Evolutionary conservation across 768 basidiomycete species (phyloP), one percentile per base, ranked within the genome.

Genomic region (Lentinula raphanica): DNA sequence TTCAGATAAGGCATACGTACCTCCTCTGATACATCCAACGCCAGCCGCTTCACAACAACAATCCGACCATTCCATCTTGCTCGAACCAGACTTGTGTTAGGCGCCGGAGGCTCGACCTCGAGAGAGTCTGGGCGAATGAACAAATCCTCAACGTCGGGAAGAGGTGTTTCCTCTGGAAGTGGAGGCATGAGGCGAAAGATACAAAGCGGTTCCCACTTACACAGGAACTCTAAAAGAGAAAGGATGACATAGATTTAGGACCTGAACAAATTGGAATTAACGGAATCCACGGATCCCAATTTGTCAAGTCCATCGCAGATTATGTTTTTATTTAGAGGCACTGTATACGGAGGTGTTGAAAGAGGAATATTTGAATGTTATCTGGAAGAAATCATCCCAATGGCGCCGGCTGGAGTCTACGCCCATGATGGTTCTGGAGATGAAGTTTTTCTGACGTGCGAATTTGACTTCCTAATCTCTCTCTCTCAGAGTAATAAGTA

Each of bases 41-140:
- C 19, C 12, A 56, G 21, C 23, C 39, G 28, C 31, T 59, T 59
- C 13, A 57, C 59, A 3, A 48, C 55, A 4, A 60, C 59, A 19
- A 56, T 13, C 9, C 19, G 29, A 12, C 45, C 49, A 56, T 60
- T 49, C 55, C 54, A 60, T 3, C 21, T 40, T 6, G 42, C 54
- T 51, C 35, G 35, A 23, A 60, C 40, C 28, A 49, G 15, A 50
- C 25, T 56, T 15, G 28, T 19, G 32, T 50, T 50, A 17, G 49
- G 12, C 29, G 58, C 12, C 8, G 31, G 17, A 13, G 51, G 17
- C 32, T 50, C 29, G 1, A 50, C 19, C 19, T 50, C 49, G n/a
- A 50, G 49, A 0, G 49, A 50, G 15, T 21, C 49, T 21, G 49
- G 49, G 5, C 31, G 49, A 23, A 50, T 50, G 19, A 50, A 50